Evolutionary conservation across 805 yeast genomes (phyloP).

Genomic region (Wickerhamiella sergipiensis): DNA sequence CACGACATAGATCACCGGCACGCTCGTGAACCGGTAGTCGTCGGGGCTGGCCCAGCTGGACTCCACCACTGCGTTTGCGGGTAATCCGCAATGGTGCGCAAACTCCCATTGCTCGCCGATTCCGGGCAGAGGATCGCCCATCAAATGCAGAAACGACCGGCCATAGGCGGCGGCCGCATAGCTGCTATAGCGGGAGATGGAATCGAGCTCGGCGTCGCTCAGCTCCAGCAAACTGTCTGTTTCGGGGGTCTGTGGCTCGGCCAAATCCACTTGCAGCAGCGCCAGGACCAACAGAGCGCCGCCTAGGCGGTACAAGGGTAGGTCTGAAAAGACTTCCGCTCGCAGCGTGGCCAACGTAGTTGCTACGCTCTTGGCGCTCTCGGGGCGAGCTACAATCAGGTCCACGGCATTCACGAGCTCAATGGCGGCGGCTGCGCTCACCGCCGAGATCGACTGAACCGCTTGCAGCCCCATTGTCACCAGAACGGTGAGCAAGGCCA

Average conservation of each 20-base stretch:
- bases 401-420: neutral
- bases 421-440: neutral
- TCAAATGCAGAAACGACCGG: neutral
- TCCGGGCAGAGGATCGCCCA: neutral
- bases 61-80: slow-evolving; percentile 20
- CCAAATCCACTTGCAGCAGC: neutral
- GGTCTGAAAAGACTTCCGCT: neutral
- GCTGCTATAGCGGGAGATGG: neutral
- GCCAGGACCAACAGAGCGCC: neutral
- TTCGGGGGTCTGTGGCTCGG: neutral
- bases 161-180: neutral
- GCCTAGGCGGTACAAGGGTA: neutral
- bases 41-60: slow-evolving; percentile 21
- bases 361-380: neutral
- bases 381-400: neutral
- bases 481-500: neutral
- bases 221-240: neutral
- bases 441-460: neutral
- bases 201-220: neutral
- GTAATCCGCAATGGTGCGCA: slow-evolving; percentile 21
- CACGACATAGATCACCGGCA: slow-evolving; percentile 23
- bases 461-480: neutral
- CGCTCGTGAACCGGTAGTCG: slow-evolving; percentile 15
- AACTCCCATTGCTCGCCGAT: slow-evolving; percentile 7
- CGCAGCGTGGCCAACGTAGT: neutral